A percentile compares a stretch with the other conserved stretches of the same genome.
Conservation (phyloP, 176 grass and related monocot genomes). For the Oryza meridionalis region DNA sequence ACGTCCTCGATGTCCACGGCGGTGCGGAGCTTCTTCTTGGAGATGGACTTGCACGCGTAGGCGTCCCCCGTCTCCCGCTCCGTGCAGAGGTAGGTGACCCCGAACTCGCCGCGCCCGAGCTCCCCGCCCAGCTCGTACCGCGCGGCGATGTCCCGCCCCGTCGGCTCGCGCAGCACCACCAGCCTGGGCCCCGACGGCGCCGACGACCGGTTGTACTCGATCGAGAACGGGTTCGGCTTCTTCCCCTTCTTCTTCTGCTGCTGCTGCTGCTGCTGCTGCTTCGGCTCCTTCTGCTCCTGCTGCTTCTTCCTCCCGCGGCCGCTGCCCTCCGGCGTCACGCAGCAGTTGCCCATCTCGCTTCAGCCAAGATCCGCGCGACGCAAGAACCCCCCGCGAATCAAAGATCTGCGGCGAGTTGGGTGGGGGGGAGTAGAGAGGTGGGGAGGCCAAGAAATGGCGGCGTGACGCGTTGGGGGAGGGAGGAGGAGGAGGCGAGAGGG, state of each 20-base stretch:
- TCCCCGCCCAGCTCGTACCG: conserved; percentile 80
- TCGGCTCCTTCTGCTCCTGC: conserved; percentile 51
- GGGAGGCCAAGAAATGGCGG: neutral
- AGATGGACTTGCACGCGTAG: conserved; percentile 87
- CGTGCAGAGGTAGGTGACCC: conserved; percentile 92
- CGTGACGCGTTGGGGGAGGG: conserved; percentile 23
- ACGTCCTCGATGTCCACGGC: conserved; percentile 84
- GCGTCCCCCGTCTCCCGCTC: conserved; percentile 46
- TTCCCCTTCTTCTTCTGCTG: conserved; percentile 68
- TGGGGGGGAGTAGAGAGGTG: neutral
- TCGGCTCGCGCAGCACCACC: conserved; percentile 58
- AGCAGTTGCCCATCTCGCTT: conserved; percentile 77
- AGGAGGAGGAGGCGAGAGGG: neutral
- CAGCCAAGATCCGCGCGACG: conserved; percentile 15
- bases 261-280: conserved; percentile 44
- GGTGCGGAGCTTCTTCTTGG: conserved; percentile 93
- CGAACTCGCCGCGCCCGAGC: conserved; percentile 87
- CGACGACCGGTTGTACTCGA: conserved; percentile 76
- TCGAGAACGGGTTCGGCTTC: conserved; percentile 79
- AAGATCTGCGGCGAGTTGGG: conserved; percentile 34
- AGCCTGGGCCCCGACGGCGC: conserved; percentile 29
- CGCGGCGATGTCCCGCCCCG: conserved; percentile 62
- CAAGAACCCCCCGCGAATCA: conserved; percentile 25
- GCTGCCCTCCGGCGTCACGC: conserved; percentile 40
- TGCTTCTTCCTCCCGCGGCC: conserved; percentile 23